These are phyloP conservation scores for Alternaria sp. DNA, from an alignment of 2,329 filamentous ascomycete genomes.

Conservation along the genomic window DNA sequence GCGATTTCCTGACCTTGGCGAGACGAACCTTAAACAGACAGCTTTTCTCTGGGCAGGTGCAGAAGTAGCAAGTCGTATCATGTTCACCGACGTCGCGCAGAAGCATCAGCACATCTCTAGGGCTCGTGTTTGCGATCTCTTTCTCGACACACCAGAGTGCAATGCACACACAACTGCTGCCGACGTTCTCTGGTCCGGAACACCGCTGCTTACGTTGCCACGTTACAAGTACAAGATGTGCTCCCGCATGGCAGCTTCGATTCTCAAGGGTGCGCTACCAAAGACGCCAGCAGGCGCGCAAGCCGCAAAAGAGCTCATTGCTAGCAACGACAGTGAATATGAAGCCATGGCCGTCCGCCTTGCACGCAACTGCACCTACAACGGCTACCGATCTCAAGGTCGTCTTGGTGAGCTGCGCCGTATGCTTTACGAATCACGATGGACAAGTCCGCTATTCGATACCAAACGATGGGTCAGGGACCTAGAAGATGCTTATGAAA, in stretches of 20 bases:
- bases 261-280: slow-evolving; percentile 87
- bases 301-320: slow-evolving; percentile 79
- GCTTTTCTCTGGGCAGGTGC: slow-evolving; percentile 84
- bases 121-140: slow-evolving; percentile 90
- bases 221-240: slow-evolving; percentile 99
- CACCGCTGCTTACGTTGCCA: slow-evolving; percentile 87
- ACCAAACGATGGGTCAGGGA: slow-evolving; percentile 90
- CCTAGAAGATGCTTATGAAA: slow-evolving; percentile 85
- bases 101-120: slow-evolving; percentile 94
- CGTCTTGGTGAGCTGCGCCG: slow-evolving; percentile 80
- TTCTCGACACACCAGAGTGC: slow-evolving; percentile 96
- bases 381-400: slow-evolving; percentile 58
- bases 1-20: slow-evolving; percentile 93
- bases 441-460: slow-evolving; percentile 88
- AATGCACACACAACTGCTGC: slow-evolving; percentile 98
- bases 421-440: slow-evolving; percentile 82
- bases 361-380: slow-evolving; percentile 43
- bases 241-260: slow-evolving; percentile 95
- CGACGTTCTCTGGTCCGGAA: slow-evolving; percentile 95
- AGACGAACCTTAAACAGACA: slow-evolving; percentile 81
- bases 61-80: slow-evolving; percentile 83
- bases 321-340: slow-evolving; percentile 80
- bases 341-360: slow-evolving; percentile 66
- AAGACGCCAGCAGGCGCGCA: slow-evolving; percentile 70
- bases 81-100: slow-evolving; percentile 96